Percentiles rank a stretch among this genome's conserved stretches.
Conservation (phyloP, 2,329 filamentous ascomycete genomes). For the Aspergillus aculeatinus region DNA sequence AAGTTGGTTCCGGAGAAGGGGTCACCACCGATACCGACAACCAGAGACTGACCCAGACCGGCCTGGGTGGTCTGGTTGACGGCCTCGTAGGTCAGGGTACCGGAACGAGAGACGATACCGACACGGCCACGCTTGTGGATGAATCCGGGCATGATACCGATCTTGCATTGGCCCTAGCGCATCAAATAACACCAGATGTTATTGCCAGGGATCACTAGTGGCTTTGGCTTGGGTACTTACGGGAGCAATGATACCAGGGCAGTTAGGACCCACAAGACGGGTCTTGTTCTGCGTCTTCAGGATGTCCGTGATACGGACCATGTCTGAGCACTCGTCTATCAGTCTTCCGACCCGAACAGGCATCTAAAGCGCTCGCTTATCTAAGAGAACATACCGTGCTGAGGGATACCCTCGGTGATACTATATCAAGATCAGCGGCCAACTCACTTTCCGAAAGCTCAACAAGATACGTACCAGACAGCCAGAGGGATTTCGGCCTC, state of each 20-base stretch:
- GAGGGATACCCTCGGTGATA: slow-evolving; percentile 96
- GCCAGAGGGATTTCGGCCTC: slow-evolving; percentile 88
- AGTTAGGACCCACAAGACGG: slow-evolving; percentile 94
- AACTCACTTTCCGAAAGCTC: slow-evolving; percentile 18
- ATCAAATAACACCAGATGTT: slow-evolving; percentile 25
- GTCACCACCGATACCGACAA: slow-evolving; percentile 97
- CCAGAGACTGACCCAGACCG: slow-evolving; percentile 94
- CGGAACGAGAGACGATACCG: slow-evolving; percentile 96
- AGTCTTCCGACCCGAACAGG: slow-evolving; percentile 11
- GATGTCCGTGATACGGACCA: slow-evolving; percentile 98
- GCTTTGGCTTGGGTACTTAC: slow-evolving; percentile 41
- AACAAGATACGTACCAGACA: slow-evolving; percentile 63
- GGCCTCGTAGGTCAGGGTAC: slow-evolving; percentile 98
- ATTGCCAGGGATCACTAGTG: slow-evolving; percentile 4
- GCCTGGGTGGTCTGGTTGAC: slow-evolving; percentile 99
- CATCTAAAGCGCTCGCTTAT: neutral
- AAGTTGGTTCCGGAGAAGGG: slow-evolving; percentile 99
- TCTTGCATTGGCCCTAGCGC: slow-evolving; percentile 88
- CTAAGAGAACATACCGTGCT: slow-evolving; percentile 68
- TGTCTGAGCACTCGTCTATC: slow-evolving; percentile 60
- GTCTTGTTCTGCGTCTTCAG: slow-evolving; percentile 98
- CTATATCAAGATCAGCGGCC: slow-evolving; percentile 24
- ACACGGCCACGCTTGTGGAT: slow-evolving; percentile 99
- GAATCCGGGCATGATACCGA: slow-evolving; percentile 99
- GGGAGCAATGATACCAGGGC: slow-evolving; percentile 90